Evolutionary conservation across 371 early-diverging fungal species (phyloP), one percentile per base, ranked within the genome.

Genomic region (Caulochytrium protostelioides): DNA sequence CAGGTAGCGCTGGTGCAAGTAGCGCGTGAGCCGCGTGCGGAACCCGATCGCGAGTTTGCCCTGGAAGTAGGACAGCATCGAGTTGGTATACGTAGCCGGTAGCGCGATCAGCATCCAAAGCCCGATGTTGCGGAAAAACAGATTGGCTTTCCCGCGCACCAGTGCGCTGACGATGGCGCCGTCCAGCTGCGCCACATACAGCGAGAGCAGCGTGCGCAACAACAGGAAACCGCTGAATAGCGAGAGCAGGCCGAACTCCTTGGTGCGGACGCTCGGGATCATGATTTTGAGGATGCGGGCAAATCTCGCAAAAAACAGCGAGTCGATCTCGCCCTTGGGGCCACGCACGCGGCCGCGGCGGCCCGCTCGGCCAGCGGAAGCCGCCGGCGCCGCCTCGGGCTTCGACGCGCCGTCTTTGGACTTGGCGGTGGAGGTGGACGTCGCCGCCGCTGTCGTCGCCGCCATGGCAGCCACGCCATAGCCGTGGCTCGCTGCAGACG

Each of bases 1-100:
- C 20, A 83, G 54, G 48, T 85, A 85, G 23, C 75, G 48, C 30
- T 70, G 70, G 48, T 85, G 83, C 4, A 77, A 60, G 49, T 81
- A 74, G 34, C 65, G 58, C 18, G 80, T 79, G 39, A 86, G 53
- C 5, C 79, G 67, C 6, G 83, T 78, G 25, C 87, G 62, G 59
- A 86, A 82, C 7, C 74, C 80, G 35, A 85, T 82, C 3, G 82
- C 65, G 20, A 85, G 54, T 56, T 92, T 90, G 39, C 83, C 83
- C 60, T 91, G 87, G 22, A 90, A 54, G 54, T 46, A 42, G 29
- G 58, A 57, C 52, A 76, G 73, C 91, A 94, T 87, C 53, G 77
- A 76, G 57, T 94, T 94, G 14, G 91, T 91, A 52, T 91, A 94
- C 5, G 90, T 90, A 10, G 94, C 94, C 17, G 94, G 94, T 8